Percentiles rank a stretch among this genome's conserved stretches.
phyloP scores from a whole-genome alignment of 169 alveolate genomes.

The Theileria equi region DNA sequence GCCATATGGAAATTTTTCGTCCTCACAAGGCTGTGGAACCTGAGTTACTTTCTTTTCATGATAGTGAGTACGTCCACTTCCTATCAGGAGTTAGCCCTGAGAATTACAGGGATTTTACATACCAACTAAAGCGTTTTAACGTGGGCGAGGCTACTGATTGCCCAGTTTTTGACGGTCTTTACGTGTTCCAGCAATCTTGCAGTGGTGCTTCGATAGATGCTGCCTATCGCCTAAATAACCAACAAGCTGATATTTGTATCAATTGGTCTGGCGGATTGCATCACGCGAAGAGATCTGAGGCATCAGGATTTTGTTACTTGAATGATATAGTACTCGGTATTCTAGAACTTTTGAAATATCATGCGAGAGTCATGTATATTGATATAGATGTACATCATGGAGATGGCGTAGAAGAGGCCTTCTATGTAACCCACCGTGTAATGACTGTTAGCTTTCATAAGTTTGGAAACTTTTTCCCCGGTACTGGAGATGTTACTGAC shows the following conservation, averaged over 20 bases:
- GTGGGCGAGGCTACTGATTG: slow-evolving; percentile 96
- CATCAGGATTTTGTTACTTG: slow-evolving; percentile 98
- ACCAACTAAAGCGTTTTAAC: slow-evolving; percentile 86
- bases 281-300: slow-evolving; percentile 96
- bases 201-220: slow-evolving; percentile 97
- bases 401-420: slow-evolving; percentile 99
- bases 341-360: slow-evolving; percentile 94
- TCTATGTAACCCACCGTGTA: slow-evolving; percentile 95
- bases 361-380: slow-evolving; percentile 97
- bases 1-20: slow-evolving; percentile 92
- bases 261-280: slow-evolving; percentile 99
- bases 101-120: slow-evolving; percentile 79
- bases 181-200: slow-evolving; percentile 93
- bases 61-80: slow-evolving; percentile 90
- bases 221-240: slow-evolving; percentile 90
- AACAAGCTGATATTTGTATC: slow-evolving; percentile 92
- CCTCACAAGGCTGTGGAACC: slow-evolving; percentile 95
- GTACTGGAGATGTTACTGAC: slow-evolving; percentile 96
- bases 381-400: slow-evolving; percentile 99
- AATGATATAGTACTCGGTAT: slow-evolving; percentile 98
- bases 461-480: slow-evolving; percentile 99
- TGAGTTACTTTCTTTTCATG: slow-evolving; percentile 94
- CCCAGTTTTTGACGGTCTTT: slow-evolving; percentile 97
- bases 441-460: slow-evolving; percentile 98
- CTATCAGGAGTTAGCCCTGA: slow-evolving; percentile 81